Conservation (phyloP, 768 basidiomycete species). For the Amanita muscaria region DNA sequence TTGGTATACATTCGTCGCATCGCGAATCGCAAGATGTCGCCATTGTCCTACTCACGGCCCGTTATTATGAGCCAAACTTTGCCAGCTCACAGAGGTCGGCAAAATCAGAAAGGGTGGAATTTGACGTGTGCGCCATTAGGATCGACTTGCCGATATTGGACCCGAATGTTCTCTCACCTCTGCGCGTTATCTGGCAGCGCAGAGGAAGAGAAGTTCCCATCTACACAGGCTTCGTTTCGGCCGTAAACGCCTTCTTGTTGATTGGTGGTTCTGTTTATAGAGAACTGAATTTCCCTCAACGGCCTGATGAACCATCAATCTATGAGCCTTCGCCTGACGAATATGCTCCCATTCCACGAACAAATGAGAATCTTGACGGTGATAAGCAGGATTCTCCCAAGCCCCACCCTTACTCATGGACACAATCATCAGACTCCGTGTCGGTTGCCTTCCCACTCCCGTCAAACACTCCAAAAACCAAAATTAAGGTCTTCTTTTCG, state of each 20-base stretch:
- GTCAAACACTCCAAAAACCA: slow-evolving; percentile 48
- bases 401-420: slow-evolving; percentile 89
- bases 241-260: slow-evolving; percentile 41
- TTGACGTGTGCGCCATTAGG: slow-evolving; percentile 58
- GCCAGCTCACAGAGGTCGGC: slow-evolving; percentile 16
- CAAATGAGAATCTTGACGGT: slow-evolving; percentile 46
- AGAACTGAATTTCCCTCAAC: slow-evolving; percentile 26
- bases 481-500: slow-evolving; percentile 62
- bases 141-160: slow-evolving; percentile 36
- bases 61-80: slow-evolving; percentile 28
- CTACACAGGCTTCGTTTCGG: slow-evolving; percentile 38
- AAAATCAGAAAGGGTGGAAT: slow-evolving; percentile 30
- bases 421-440: slow-evolving; percentile 74
- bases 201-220: slow-evolving; percentile 66
- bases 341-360: slow-evolving; percentile 58
- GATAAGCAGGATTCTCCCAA: slow-evolving; percentile 28
- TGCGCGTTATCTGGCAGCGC: slow-evolving; percentile 62
- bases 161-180: slow-evolving; percentile 22
- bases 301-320: slow-evolving; percentile 20
- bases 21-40: slow-evolving; percentile 29
- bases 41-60: slow-evolving; percentile 51
- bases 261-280: slow-evolving; percentile 52
- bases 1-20: slow-evolving; percentile 35
- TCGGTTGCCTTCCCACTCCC: slow-evolving; percentile 84
- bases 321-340: slow-evolving; percentile 62